Conservation (phyloP, 495 filamentous ascomycete species). For the Entonaema liquescens region DNA sequence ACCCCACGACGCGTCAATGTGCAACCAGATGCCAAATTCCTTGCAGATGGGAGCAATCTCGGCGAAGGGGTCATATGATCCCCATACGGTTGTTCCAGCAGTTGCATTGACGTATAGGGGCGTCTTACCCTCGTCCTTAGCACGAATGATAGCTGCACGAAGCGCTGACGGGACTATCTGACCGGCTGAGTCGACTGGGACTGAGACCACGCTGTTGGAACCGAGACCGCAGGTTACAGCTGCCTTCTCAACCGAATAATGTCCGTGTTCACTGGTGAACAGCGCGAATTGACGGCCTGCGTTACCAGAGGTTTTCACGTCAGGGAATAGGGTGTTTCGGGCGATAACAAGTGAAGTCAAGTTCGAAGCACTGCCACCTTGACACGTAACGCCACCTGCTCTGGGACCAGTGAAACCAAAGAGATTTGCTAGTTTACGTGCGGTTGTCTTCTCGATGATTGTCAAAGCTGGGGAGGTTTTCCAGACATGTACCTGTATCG, state of each 20-base stretch:
- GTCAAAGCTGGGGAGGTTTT: constrained; percentile 90
- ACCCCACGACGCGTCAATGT: constrained; percentile 92
- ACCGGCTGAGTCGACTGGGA: constrained; percentile 76
- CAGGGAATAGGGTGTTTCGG: constrained; percentile 82
- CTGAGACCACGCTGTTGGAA: constrained; percentile 72
- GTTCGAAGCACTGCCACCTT: constrained; percentile 87
- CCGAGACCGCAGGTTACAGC: constrained; percentile 88
- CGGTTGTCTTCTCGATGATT: constrained; percentile 82
- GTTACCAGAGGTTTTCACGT: constrained; percentile 76
- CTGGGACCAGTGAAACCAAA: constrained; percentile 78
- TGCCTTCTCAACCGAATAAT: constrained; percentile 95
- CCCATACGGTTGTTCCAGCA: constrained; percentile 91
- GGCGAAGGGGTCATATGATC: constrained; percentile 84
- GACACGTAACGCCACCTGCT: constrained; percentile 86
- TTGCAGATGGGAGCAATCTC: constrained; percentile 76
- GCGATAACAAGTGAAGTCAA: constrained; percentile 88
- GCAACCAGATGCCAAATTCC: constrained; percentile 81
- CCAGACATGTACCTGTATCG: constrained; percentile 73
- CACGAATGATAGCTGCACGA: constrained; percentile 64
- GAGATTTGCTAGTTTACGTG: constrained; percentile 71
- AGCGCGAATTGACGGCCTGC: constrained; percentile 71
- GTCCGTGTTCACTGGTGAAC: constrained; percentile 89
- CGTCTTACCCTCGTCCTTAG: constrained; percentile 70
- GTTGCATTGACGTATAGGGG: constrained; percentile 97
- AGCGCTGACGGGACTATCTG: constrained; percentile 75